Evolutionary conservation across 2,329 filamentous ascomycete species (phyloP), one percentile per base, ranked within the genome.

Genomic region (Cercospora brassicicola): DNA sequence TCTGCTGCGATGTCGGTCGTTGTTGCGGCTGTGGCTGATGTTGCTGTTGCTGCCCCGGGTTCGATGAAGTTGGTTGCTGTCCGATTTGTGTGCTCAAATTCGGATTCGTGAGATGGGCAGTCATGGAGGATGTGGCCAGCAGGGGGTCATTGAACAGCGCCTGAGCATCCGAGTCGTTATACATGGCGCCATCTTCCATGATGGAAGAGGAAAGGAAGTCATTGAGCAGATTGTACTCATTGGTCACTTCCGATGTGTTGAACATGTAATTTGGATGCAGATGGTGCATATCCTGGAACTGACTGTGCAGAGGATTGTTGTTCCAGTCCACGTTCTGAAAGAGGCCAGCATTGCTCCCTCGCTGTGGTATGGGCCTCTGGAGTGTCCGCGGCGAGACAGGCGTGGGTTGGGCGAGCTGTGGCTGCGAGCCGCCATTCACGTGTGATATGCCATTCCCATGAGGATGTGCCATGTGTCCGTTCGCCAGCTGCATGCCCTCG

Each of bases 221-320:
- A 83, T 96, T 96, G 77, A 99, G 88, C 62, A 98, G 84, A 78
- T 97, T 97, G 80, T 97, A 97, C 83, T 99, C 95, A 82, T 95
- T 95, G 69, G 91, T 94, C 74, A 97, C 92, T 81, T 99, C 95
- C 71, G 93, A 92, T n/a, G 89, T 88, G 78, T 90, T 91, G 82
- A 97, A 96, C 90, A 97, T 94, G 83, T 95, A 98, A 77, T 92
- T 95, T 67, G 92, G 91, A 81, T 97, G 93, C 77, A 94, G 93
- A 78, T 89, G 92, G 82, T 95, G 93, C 90, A 97, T 95, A 81
- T 97, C 93, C 84, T 96, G 91, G 80, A 92, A 95, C 77, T 92
- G 91, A 78, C 90, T 95, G 77, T 93, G 91, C 68, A 89, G 87
- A 61, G 84, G 83, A 70, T 80, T 90, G 78, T 93, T 91, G 83